Percentiles rank a stretch among this genome's conserved stretches.
Conservation (phyloP, 1,284 basidiomycete genomes). For the Fistulinella cinereoalba region DNA sequence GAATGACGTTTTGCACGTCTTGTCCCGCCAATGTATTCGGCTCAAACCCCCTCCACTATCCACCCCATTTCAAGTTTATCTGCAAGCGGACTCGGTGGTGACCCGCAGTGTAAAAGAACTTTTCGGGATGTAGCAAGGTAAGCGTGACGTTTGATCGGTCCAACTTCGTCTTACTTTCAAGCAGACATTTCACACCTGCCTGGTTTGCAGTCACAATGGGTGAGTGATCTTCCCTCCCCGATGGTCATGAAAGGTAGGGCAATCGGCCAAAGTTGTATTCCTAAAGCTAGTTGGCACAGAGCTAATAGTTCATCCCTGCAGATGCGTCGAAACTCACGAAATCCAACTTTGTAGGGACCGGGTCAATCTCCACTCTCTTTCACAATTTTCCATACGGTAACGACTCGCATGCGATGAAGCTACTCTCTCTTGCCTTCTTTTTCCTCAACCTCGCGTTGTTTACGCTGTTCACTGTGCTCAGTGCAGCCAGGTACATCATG, state of each 20-base stretch:
- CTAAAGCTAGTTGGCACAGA: too few relatives aligned
- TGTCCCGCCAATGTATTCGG: not conserved
- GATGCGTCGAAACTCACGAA: slow-evolving; percentile 1
- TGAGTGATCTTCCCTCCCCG: slow-evolving; percentile 22
- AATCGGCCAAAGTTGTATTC: not conserved
- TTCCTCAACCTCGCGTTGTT: slow-evolving; percentile 68
- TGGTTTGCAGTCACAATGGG: slow-evolving; percentile 58
- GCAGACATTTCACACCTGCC: slow-evolving; percentile 44
- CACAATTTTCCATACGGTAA: slow-evolving; percentile 52
- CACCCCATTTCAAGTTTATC: not conserved
- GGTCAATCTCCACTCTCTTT: slow-evolving; percentile 52
- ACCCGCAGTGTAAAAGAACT: slow-evolving; percentile 12
- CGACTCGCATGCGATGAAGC: slow-evolving; percentile 39
- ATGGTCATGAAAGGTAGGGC: not conserved
- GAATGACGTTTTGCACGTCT: not conserved
- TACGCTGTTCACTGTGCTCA: slow-evolving; percentile 48
- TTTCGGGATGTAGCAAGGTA: slow-evolving; percentile 22
- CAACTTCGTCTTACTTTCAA: not conserved
- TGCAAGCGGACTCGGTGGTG: not conserved
- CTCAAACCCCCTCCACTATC: not conserved
- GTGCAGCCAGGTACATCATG: slow-evolving; percentile 50
- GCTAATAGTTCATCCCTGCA: too few relatives aligned
- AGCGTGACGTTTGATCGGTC: slow-evolving; percentile 2
- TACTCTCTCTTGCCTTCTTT: slow-evolving; percentile 55
- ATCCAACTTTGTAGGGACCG: slow-evolving; percentile 44